Base-by-base conservation (phyloP, 2,329 filamentous ascomycete species). In the Fusarium haematococcum region DNA sequence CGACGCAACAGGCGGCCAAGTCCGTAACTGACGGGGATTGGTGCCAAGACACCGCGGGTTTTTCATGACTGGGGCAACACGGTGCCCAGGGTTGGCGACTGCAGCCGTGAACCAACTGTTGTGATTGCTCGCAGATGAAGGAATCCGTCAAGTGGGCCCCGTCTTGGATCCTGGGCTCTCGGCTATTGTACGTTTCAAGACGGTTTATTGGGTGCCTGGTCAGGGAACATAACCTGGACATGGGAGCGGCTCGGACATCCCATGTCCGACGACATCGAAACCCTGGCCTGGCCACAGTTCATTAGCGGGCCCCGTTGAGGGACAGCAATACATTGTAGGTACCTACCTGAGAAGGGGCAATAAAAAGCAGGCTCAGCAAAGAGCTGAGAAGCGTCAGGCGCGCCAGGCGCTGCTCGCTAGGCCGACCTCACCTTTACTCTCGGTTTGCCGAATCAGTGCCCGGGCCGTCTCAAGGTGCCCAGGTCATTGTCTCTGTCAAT, bases 131-230 rank as follows among this genome's bases (percentile, higher is more conserved):
- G 35, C 20, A 56, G 56, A 50, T 61, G 59, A 75, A 59, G 69
- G 65, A 76, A 69, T 74, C 64, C 60, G 73, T 70, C 63, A 70
- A 69, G 71, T 71, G 75, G 74, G 56, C 54, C 65, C 64, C 68
- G 58, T 67, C 61, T 68, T 69, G 54, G 41, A 68, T 64, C 71
- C 71, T 70, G 39, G 64, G 27, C 20, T 50, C 35, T n/a, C 59
- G 56, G 35, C 54, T 70, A 75, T 64, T 57, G 58, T 56, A 63
- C 67, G 72, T 52, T 76, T 60, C 65, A 60, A 56, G 69, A 76
- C 73, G 73, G 74, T 73, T 76, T 57, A 72, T 73, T 78, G 73
- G 75, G 65, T 35, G 39, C 57, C 59, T 63, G 30, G 43, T 32
- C 43, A 20, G 27, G 50, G 60, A 54, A 65, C 62, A 41, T 65